Evolutionary conservation across 192 early-diverging fungal genomes (phyloP).

Genomic region (Backusella tuberculispora): DNA sequence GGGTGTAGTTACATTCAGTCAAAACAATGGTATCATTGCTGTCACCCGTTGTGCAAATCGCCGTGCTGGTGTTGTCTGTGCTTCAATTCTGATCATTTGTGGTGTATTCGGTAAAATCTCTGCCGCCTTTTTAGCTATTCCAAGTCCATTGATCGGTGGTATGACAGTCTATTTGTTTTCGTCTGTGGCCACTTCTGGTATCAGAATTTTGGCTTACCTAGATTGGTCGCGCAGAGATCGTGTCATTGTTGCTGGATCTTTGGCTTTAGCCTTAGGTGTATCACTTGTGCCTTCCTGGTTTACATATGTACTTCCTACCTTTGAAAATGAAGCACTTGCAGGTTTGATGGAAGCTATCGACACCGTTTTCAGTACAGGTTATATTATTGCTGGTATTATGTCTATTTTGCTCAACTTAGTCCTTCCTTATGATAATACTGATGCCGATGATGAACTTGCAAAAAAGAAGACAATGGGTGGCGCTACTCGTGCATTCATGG

Average conservation of each 20-base stretch:
- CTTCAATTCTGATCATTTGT: conserved; percentile 54
- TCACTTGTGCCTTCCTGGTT: conserved; percentile 55
- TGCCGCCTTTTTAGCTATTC: conserved; percentile 51
- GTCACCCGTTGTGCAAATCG: conserved; percentile 60
- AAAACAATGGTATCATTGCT: conserved; percentile 64
- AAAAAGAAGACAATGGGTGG: background rate
- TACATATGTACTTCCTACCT: conserved; percentile 46
- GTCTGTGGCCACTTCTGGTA: conserved; percentile 60
- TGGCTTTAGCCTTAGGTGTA: conserved; percentile 55
- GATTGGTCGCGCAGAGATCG: conserved; percentile 60
- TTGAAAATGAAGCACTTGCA: conserved; percentile 42
- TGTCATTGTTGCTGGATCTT: conserved; percentile 52
- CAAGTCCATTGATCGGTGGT: conserved; percentile 56
- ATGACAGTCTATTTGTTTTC: conserved; percentile 60
- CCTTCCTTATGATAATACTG: conserved; percentile 36
- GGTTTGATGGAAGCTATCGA: conserved; percentile 51
- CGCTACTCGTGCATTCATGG: conserved; percentile 13
- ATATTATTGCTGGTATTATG: conserved; percentile 49
- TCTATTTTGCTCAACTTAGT: conserved; percentile 48
- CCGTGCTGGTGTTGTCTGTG: conserved; percentile 58
- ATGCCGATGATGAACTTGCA: background rate
- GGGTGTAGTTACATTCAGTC: conserved; percentile 59
- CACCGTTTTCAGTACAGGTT: conserved; percentile 52
- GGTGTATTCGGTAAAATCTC: conserved; percentile 59
- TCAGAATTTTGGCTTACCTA: conserved; percentile 55